Percentiles rank a stretch among this genome's conserved stretches.
Evolutionary conservation across 2,329 filamentous ascomycete genomes (phyloP).

Genomic region (Beauveria brongniartii): DNA sequence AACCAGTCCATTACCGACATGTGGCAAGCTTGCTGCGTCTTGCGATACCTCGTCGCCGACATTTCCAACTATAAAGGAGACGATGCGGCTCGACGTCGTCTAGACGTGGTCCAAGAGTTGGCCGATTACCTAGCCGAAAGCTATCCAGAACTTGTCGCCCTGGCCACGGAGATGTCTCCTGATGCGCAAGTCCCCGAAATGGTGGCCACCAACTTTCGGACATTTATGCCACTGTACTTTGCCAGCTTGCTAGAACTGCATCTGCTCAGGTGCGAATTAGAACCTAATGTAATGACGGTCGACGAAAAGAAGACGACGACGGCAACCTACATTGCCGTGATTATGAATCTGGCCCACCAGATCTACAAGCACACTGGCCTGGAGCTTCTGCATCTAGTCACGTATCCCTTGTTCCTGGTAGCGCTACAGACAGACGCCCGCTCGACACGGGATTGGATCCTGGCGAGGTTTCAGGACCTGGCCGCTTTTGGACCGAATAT

Average conservation of each 20-base stretch:
- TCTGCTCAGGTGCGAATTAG: constrained; percentile 9
- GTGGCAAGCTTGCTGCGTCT: constrained; percentile 22
- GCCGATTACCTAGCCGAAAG: constrained; percentile 17
- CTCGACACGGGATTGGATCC: constrained; percentile 25
- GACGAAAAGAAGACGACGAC: neutral
- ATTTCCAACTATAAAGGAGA: constrained; percentile 18
- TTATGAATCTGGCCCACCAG: constrained; percentile 26
- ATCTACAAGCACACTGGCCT: constrained; percentile 25
- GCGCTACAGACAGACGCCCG: constrained; percentile 26
- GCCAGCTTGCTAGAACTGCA: constrained; percentile 23
- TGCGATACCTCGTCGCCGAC: constrained; percentile 24
- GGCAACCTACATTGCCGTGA: constrained; percentile 11
- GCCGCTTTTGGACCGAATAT: constrained; percentile 25
- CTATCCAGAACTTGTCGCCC: constrained; percentile 20
- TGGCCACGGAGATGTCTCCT: constrained; percentile 18
- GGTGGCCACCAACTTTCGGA: constrained; percentile 26
- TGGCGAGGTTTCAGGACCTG: constrained; percentile 23
- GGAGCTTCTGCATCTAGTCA: constrained; percentile 23
- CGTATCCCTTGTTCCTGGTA: constrained; percentile 28
- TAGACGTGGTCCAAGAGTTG: constrained; percentile 14
- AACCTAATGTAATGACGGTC: neutral
- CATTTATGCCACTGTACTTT: constrained; percentile 27
- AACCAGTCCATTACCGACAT: constrained; percentile 26
- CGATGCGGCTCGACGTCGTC: constrained; percentile 16
- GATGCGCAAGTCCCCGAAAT: constrained; percentile 21